Evolutionary conservation across 139 green algal genomes (phyloP).

Genomic region (Tetratostichococcus sp.): DNA sequence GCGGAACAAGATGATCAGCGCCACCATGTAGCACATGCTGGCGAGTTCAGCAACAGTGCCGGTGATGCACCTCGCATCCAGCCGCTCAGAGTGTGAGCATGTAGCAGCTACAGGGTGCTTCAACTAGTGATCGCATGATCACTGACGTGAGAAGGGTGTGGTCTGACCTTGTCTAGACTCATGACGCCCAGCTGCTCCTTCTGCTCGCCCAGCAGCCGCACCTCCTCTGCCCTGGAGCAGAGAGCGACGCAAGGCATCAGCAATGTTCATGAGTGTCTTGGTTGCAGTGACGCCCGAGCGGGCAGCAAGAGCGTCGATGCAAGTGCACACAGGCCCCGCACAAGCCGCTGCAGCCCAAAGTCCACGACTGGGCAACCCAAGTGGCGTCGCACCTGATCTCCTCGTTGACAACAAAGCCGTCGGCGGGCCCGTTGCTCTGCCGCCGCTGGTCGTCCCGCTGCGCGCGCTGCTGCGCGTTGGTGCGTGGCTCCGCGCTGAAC

Average conservation of each 20-base stretch:
- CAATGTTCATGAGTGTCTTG: background rate
- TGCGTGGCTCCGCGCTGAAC: background rate
- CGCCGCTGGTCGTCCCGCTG: background rate
- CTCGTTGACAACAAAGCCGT: slow-evolving; percentile 28
- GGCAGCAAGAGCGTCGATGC: too few relatives aligned
- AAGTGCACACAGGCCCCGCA: too few relatives aligned
- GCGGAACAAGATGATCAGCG: too few relatives aligned
- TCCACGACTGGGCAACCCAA: too few relatives aligned
- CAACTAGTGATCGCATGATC: too few relatives aligned
- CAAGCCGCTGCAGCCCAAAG: too few relatives aligned
- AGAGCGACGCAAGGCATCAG: background rate
- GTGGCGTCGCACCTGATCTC: slow-evolving; percentile 21
- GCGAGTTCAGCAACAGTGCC: too few relatives aligned
- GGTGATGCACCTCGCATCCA: too few relatives aligned
- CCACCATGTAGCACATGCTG: too few relatives aligned
- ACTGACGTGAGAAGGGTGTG: too few relatives aligned
- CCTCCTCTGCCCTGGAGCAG: slow-evolving; percentile 30
- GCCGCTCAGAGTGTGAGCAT: too few relatives aligned
- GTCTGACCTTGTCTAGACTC: slow-evolving; percentile 20
- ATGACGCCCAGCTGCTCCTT: slow-evolving; percentile 54
- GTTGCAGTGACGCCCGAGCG: background rate
- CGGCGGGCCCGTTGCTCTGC: background rate
- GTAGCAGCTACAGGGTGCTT: too few relatives aligned
- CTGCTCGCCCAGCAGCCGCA: slow-evolving; percentile 47
- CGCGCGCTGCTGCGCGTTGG: background rate